Evolutionary conservation across 495 filamentous ascomycete genomes (phyloP), one percentile per base, ranked within the genome.

Genomic region (Xylona heveae): DNA sequence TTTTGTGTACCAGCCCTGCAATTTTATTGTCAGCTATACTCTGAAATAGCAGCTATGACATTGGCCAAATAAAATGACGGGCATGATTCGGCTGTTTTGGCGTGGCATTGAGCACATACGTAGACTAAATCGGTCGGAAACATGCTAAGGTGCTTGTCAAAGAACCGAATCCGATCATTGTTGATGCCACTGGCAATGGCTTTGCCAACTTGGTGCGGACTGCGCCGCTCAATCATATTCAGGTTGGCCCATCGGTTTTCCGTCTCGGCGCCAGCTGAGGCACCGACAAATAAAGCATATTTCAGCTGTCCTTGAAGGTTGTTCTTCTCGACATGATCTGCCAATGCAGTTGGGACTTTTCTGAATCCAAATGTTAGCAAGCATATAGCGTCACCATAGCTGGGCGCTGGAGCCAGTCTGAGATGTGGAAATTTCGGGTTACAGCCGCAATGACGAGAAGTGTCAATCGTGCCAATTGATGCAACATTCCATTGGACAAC

Each of bases 91-190:
- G n/a, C n/a, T n/a, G n/a, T n/a, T n/a, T n/a, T n/a, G n/a, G n/a
- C n/a, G n/a, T n/a, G n/a, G n/a, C n/a, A n/a, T n/a, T n/a, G n/a
- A n/a, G n/a, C n/a, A 62, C 66, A 48, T 48, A 74, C 75, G 46
- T 81, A 81, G 34, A 85, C 71, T 40, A 92, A 54, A 56, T 92
- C 82, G 26, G 74, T 68, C 16, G 82, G 82, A 51, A 92, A 92
- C 81, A 90, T 91, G 53, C 70, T 77, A 42, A 92, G 49, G 59
- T 92, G 82, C 55, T 91, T 79, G 47, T 92, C 82, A 37, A 91
- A 91, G 55, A 92, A 92, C 28, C 83, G 74, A 42, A 92, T 92
- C 33, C 72, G 66, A 8, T 81, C 82, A 39, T 70, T 69, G 47
- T 92, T 92, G 53, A 92, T 90, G 2, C 82, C 81, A 58, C 80